These are phyloP conservation scores for Pseudisothecium myosuroides DNA, from an alignment of 225 moss, liverwort and hornwort species.

Conservation along the genomic window DNA sequence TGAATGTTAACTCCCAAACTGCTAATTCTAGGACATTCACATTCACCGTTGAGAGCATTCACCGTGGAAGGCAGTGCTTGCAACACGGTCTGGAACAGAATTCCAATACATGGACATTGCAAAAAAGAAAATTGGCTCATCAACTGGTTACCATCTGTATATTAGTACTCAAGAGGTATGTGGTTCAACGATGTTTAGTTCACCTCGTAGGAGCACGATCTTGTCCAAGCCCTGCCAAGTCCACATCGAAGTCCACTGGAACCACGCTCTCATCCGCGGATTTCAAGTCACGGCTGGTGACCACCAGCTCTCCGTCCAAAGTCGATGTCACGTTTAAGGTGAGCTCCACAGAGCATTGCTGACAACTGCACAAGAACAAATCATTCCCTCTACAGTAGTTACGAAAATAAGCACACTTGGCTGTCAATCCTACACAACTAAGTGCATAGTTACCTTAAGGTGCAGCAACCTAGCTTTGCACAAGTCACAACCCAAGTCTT, in stretches of 20 bases:
- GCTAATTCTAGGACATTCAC: background rate
- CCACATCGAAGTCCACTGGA: conserved; percentile 39
- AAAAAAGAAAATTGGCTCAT: too few species aligned
- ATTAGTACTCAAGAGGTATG: background rate
- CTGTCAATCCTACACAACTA: background rate
- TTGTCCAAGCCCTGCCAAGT: background rate
- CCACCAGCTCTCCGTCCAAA: conserved; percentile 28
- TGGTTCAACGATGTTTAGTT: background rate
- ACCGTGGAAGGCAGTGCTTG: background rate
- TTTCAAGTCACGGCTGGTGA: conserved; percentile 54
- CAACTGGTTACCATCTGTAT: too few species aligned
- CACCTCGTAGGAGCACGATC: background rate
- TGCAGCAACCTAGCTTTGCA: too few species aligned
- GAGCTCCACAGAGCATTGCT: conserved; percentile 54
- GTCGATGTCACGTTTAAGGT: conserved; percentile 43
- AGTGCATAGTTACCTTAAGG: too few species aligned
- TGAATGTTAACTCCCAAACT: background rate
- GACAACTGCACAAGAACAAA: conserved; percentile 27
- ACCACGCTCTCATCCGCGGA: conserved; percentile 33
- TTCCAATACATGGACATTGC: background rate
- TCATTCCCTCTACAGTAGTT: background rate
- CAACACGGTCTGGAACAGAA: background rate
- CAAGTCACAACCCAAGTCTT: background rate
- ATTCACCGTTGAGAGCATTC: background rate
- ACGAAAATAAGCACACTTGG: too few species aligned